Evolutionary conservation across 441 rosid species (phyloP).

Genomic region (Erodium moschatum): DNA sequence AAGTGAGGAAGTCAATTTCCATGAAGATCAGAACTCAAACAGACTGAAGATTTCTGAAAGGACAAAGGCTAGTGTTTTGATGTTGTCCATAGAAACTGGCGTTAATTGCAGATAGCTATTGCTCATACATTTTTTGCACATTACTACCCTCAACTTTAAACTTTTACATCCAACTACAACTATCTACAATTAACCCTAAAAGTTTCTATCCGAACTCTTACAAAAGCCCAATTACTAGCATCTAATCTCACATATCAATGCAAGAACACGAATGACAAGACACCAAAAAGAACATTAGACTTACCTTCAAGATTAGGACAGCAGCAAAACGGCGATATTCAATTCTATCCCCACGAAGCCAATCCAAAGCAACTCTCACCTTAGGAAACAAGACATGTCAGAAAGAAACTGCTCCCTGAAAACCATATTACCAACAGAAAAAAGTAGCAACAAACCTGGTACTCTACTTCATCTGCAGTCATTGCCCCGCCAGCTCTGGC

Average conservation of each 20-base stretch:
- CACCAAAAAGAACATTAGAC: constrained; percentile 11
- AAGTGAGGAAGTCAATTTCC: constrained; percentile 18
- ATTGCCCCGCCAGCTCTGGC: constrained; percentile 97
- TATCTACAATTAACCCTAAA: background rate
- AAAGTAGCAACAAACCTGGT: constrained; percentile 51
- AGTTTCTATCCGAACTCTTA: background rate
- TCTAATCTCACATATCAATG: background rate
- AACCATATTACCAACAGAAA: constrained; percentile 11
- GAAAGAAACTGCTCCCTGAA: constrained; percentile 10
- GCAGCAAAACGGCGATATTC: constrained; percentile 93
- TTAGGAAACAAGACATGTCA: constrained; percentile 26
- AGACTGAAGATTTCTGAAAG: background rate
- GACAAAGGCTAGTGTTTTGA: background rate
- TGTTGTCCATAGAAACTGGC: background rate
- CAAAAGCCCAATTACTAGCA: background rate
- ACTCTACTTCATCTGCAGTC: constrained; percentile 97
- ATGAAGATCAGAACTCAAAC: constrained; percentile 6
- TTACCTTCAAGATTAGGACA: constrained; percentile 85
- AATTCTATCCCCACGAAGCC: constrained; percentile 85
- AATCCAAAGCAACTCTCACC: constrained; percentile 81
- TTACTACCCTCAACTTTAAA: no score
- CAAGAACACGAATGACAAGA: background rate
- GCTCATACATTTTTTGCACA: no score
- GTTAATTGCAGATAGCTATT: no score
- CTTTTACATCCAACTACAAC: no score